Conservation (phyloP, 1,139 yeast species). For the Kodamaea sp. region DNA sequence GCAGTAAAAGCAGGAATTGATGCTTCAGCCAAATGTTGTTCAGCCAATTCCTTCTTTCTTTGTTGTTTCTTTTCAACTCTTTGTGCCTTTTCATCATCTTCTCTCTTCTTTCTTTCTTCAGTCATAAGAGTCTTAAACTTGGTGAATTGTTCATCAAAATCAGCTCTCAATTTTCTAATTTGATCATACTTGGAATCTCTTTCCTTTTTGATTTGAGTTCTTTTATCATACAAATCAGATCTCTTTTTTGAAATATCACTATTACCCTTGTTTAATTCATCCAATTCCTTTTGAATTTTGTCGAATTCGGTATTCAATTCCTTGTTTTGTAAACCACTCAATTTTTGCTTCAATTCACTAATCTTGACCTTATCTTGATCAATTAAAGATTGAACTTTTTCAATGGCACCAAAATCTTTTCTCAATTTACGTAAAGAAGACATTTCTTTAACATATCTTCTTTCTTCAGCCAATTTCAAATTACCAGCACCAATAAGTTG, state of each 20-base stretch:
- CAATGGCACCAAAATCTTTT: constrained; percentile 74
- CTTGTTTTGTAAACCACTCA: constrained; percentile 61
- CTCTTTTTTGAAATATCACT: constrained; percentile 67
- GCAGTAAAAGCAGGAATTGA: constrained; percentile 81
- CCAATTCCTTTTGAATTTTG: constrained; percentile 58
- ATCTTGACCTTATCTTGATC: constrained; percentile 79
- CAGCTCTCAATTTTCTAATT: constrained; percentile 62
- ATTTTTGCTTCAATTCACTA: constrained; percentile 66
- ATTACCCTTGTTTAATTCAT: constrained; percentile 55
- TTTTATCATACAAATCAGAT: constrained; percentile 57
- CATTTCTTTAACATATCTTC: constrained; percentile 81
- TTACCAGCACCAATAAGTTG: constrained; percentile 73
- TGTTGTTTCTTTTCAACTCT: constrained; percentile 56
- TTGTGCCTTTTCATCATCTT: constrained; percentile 59
- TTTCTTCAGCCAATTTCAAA: constrained; percentile 88
- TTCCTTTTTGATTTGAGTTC: constrained; percentile 64
- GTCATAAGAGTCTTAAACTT: constrained; percentile 68
- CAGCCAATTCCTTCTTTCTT: constrained; percentile 63
- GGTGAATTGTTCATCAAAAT: constrained; percentile 67
- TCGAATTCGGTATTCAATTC: constrained; percentile 60
- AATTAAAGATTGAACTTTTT: constrained; percentile 71
- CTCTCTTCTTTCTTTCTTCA: constrained; percentile 67
- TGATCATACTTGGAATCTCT: constrained; percentile 66
- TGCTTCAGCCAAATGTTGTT: constrained; percentile 60
- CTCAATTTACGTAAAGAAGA: constrained; percentile 75